Conservation (phyloP, 352 stramenopile genomes). For the Phytophthora kernoviae region DNA sequence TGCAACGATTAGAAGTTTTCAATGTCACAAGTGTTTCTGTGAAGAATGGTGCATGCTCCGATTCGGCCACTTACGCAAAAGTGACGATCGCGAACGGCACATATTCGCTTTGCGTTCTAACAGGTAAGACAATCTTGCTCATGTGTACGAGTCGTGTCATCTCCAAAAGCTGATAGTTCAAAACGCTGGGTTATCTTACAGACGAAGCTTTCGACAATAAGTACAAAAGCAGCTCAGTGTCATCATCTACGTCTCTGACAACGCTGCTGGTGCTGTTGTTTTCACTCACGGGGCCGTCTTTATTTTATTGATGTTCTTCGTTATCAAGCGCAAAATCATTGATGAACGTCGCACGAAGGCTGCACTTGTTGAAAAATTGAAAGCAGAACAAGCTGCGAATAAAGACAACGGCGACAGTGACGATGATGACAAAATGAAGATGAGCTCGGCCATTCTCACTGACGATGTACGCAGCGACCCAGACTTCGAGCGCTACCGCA, state of each 20-base stretch:
- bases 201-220: constrained; percentile 27
- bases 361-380: constrained; percentile 17
- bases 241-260: constrained; percentile 28
- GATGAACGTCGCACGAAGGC: constrained; percentile 30
- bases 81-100: constrained; percentile 24
- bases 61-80: constrained; percentile 4
- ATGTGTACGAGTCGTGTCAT: neutral
- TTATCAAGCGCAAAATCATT: constrained; percentile 33
- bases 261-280: constrained; percentile 27
- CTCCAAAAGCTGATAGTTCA: neutral
- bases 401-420: constrained; percentile 26
- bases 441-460: constrained; percentile 28
- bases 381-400: constrained; percentile 12
- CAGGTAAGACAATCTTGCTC: constrained; percentile 14
- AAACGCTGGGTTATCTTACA: neutral
- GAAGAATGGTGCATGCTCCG: constrained; percentile 8
- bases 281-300: constrained; percentile 20
- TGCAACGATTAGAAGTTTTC: constrained; percentile 31
- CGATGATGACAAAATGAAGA: constrained; percentile 30
- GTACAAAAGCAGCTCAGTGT: constrained; percentile 18
- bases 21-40: constrained; percentile 18
- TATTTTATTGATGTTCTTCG: constrained; percentile 25
- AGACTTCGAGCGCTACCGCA: constrained; percentile 49
- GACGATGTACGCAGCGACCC: constrained; percentile 61
- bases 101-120: constrained; percentile 34